Evolutionary conservation across 768 basidiomycete species (phyloP).

Genomic region (Tulasnella sp.): DNA sequence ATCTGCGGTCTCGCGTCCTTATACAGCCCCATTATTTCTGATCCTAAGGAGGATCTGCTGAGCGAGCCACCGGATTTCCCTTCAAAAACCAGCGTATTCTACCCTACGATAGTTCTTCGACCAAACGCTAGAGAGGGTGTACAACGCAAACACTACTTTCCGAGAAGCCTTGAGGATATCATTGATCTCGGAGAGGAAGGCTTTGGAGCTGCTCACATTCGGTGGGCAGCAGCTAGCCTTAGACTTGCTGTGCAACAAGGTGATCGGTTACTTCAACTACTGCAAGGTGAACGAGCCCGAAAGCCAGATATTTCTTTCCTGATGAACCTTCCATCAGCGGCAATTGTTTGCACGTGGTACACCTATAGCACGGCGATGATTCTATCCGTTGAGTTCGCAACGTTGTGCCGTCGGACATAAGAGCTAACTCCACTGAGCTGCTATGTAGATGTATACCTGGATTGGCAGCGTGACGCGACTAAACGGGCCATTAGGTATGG

Average conservation of each 20-base stretch:
- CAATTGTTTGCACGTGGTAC: background rate
- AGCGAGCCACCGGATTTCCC: background rate
- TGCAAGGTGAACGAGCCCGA: background rate
- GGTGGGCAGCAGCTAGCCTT: background rate
- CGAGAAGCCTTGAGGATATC: background rate
- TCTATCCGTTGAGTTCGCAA: too few species aligned
- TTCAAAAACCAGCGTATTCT: background rate
- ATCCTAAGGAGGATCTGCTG: background rate
- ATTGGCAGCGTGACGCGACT: background rate
- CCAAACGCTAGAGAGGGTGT: background rate
- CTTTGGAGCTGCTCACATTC: conserved; percentile 4
- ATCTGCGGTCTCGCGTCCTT: conserved; percentile 34
- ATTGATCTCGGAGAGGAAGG: background rate
- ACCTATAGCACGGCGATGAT: background rate
- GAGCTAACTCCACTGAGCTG: too few species aligned
- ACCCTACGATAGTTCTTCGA: background rate
- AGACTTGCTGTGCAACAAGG: background rate
- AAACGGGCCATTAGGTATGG: background rate
- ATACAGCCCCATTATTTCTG: conserved; percentile 25
- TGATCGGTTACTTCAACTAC: background rate
- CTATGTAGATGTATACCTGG: background rate
- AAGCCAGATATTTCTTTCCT: background rate
- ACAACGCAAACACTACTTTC: background rate
- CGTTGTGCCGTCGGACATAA: too few species aligned
- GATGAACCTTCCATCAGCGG: background rate